A percentile compares a stretch with the other conserved stretches of the same genome.
These are phyloP conservation scores for Chloroidium sp. DNA, from an alignment of 163 green algal species.

Conservation along the genomic window DNA sequence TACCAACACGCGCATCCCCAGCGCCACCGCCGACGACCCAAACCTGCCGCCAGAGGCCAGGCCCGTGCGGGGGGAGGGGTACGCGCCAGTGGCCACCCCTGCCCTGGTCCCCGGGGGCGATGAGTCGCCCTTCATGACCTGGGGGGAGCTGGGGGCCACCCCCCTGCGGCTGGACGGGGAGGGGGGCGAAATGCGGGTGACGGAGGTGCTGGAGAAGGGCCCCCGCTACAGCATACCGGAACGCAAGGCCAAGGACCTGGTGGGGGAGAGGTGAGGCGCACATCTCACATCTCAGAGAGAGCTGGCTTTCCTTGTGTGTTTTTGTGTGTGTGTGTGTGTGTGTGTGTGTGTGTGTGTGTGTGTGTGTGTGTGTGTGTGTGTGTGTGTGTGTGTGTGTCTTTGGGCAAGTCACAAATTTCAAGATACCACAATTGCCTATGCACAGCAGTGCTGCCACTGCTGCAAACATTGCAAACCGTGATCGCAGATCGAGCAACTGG, in stretches of 20 bases:
- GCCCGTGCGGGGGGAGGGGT: constrained; percentile 12
- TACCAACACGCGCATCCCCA: constrained; percentile 55
- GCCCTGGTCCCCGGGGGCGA: constrained; percentile 49
- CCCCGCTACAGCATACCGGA: background rate
- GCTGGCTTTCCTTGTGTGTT: background rate
- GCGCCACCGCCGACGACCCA: background rate
- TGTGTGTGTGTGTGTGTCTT: too few relatives aligned
- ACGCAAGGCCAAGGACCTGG: background rate
- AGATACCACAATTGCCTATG: too few relatives aligned
- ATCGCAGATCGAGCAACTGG: too few relatives aligned
- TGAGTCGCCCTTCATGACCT: constrained; percentile 83
- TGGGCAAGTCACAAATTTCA: too few relatives aligned
- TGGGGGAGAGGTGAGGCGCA: background rate
- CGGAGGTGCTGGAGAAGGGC: background rate
- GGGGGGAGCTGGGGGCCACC: constrained; percentile 66
- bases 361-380: too few relatives aligned
- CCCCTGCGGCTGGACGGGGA: constrained; percentile 22
- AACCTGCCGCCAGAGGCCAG: background rate
- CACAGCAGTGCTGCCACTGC: too few relatives aligned
- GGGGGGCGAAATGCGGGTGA: background rate
- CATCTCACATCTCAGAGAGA: background rate
- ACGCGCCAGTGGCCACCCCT: constrained; percentile 51
- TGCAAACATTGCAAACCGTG: too few relatives aligned
- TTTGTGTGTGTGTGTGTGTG: too few relatives aligned
- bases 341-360: too few relatives aligned